Base-by-base conservation (phyloP, 345 rosid genomes). In the Acer saccharum region DNA sequence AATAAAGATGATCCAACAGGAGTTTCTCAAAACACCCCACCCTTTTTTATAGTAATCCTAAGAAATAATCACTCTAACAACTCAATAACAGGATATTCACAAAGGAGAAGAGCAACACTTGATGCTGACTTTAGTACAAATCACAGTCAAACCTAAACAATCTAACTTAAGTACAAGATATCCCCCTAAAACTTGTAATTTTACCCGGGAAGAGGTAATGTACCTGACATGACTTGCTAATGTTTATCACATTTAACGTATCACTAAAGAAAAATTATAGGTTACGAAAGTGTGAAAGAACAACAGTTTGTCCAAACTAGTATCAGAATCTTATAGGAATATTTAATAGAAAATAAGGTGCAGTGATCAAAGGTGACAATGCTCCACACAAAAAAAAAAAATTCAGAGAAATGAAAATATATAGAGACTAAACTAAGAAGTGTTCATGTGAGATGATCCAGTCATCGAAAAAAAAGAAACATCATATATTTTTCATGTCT, bases 1-100 rank as follows among this genome's bases (percentile, higher is more conserved):
- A 70, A 52, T 70, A 70, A 69, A 48, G 43, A 25, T 7, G 14
- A 69, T 29, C 17, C 74, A 60, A 39, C 29, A 72, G 7, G 44
- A 3, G 27, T 54, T 54, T 71, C 39, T 54, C 46, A 71, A 71
- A 55, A 27, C 35, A 52, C 21, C 10, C n/a, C 0, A 8, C n/a
- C 23, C 14, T 48, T 1, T 69, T 23, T 21, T 39, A 25, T 6
- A 46, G 16, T 46, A 48, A 13, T 69, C n/a, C 27, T 69, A 69
- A 7, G n/a, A 46, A 20, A 21, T 44, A 69, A 69, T 25, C 39
- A 39, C 69, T 23, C 35, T 43, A 17, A 71, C 39, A 54, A 71
- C 35, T 55, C 48, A 5, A 12, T 18, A 29, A 71, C 46, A 32
- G 74, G 48, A 52, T 71, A 62, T 55, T 71, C 13, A 6, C 10